phyloP scores from a whole-genome alignment of 768 basidiomycete genomes.

The Tylopilus rubrobrunneus region DNA sequence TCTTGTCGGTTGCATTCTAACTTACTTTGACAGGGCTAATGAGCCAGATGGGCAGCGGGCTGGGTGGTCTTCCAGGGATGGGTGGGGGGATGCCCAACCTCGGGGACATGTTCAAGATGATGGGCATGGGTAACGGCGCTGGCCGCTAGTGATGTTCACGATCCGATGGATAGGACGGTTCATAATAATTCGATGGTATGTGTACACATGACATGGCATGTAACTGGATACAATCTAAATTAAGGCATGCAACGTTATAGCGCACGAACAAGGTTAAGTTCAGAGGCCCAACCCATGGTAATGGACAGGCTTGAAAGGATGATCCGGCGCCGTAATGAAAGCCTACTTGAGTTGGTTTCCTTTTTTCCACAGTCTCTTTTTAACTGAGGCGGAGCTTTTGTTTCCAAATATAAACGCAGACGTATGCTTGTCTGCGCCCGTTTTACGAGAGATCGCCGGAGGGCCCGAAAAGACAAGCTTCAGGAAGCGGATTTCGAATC shows the following conservation, averaged over 20 bases:
- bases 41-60: constrained; percentile 71
- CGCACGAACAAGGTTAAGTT: constrained; percentile 29
- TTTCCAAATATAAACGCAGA: constrained; percentile 79
- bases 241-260: constrained; percentile 11
- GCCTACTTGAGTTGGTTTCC: constrained; percentile 30
- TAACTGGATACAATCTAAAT: constrained; percentile 11
- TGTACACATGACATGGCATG: constrained; percentile 17
- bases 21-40: constrained; percentile 64
- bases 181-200: constrained; percentile 4
- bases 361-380: constrained; percentile 55
- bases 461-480: constrained; percentile 63
- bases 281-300: constrained; percentile 8
- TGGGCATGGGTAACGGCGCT: constrained; percentile 66
- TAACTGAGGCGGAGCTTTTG: constrained; percentile 57
- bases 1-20: constrained; percentile 6
- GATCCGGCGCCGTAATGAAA: constrained; percentile 18
- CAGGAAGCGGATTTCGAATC: constrained; percentile 10
- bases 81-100: constrained; percentile 70
- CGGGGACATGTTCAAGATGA: constrained; percentile 83
- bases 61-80: constrained; percentile 49
- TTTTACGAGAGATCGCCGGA: constrained; percentile 57
- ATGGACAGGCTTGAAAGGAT: constrained; percentile 8
- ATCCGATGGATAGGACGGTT: constrained; percentile 4
- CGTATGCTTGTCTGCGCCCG: constrained; percentile 79
- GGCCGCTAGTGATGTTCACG: constrained; percentile 25